These are phyloP conservation scores for Trichoderma orchidacearum DNA, from an alignment of 495 filamentous ascomycete species.

Conservation along the genomic window DNA sequence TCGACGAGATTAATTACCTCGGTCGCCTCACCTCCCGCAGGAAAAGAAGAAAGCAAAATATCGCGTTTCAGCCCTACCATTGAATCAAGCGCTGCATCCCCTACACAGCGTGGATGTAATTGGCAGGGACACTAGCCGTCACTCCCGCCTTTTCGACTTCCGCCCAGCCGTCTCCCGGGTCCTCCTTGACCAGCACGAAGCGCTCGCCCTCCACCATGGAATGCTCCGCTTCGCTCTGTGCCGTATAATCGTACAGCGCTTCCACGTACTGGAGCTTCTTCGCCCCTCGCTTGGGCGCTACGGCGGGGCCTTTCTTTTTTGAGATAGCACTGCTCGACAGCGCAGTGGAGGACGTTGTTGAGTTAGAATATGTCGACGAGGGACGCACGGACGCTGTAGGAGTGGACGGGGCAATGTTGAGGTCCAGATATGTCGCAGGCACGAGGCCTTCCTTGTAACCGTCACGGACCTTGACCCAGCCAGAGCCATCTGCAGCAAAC, in stretches of 20 bases:
- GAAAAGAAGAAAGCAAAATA: background rate
- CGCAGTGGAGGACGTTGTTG: slow-evolving; percentile 37
- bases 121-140: slow-evolving; percentile 86
- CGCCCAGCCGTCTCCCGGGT: slow-evolving; percentile 88
- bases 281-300: slow-evolving; percentile 81
- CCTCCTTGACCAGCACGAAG: slow-evolving; percentile 74
- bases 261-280: slow-evolving; percentile 94
- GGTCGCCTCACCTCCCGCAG: too few species aligned
- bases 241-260: slow-evolving; percentile 83
- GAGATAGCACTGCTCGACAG: slow-evolving; percentile 13
- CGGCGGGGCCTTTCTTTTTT: slow-evolving; percentile 87
- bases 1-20: too few species aligned
- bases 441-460: slow-evolving; percentile 68
- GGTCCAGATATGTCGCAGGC: slow-evolving; percentile 57
- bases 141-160: slow-evolving; percentile 88
- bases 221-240: slow-evolving; percentile 74
- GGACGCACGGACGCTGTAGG: slow-evolving; percentile 41
- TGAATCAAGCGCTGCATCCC: background rate
- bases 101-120: slow-evolving; percentile 72
- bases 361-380: slow-evolving; percentile 65
- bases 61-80: background rate
- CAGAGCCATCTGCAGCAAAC: slow-evolving; percentile 69
- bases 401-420: slow-evolving; percentile 41
- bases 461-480: slow-evolving; percentile 73
- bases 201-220: slow-evolving; percentile 82